These are phyloP conservation scores for Metschnikowia noctiluminum DNA, from an alignment of 805 yeast genomes.

Conservation along the genomic window DNA sequence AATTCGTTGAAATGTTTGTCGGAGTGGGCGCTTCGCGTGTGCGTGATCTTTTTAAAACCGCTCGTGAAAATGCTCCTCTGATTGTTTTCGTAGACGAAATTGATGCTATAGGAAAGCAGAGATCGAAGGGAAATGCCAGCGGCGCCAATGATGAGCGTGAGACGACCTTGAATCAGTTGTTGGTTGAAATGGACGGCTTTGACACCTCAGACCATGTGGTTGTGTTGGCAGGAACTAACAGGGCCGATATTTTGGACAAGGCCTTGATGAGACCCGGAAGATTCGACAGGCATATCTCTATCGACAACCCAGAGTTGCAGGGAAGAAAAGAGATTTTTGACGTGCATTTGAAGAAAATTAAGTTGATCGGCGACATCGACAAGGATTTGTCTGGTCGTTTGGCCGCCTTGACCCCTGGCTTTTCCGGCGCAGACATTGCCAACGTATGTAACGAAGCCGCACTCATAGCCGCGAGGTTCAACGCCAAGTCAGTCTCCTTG, in stretches of 20 bases:
- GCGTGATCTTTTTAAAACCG: slow-evolving; percentile 89
- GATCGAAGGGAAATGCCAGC: slow-evolving; percentile 60
- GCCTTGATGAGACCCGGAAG: slow-evolving; percentile 97
- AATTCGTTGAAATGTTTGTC: slow-evolving; percentile 97
- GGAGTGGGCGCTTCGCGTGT: slow-evolving; percentile 99
- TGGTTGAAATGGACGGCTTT: slow-evolving; percentile 99
- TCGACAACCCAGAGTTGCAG: slow-evolving; percentile 91
- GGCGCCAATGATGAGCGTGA: slow-evolving; percentile 97
- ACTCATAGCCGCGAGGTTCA: slow-evolving; percentile 86
- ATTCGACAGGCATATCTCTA: slow-evolving; percentile 87
- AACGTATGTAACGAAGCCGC: slow-evolving; percentile 98
- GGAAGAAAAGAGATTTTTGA: slow-evolving; percentile 91
- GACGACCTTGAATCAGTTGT: slow-evolving; percentile 88
- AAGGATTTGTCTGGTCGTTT: slow-evolving; percentile 71
- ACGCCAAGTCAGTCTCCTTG: slow-evolving; percentile 59
- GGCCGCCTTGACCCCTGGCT: slow-evolving; percentile 96
- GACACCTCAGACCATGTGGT: slow-evolving; percentile 88
- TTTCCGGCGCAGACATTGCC: slow-evolving; percentile 97
- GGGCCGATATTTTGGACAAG: slow-evolving; percentile 88
- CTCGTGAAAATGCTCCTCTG: slow-evolving; percentile 91
- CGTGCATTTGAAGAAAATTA: slow-evolving; percentile 78
- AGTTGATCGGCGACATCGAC: slow-evolving; percentile 45
- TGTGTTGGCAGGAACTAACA: slow-evolving; percentile 95
- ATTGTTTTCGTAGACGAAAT: slow-evolving; percentile 96
- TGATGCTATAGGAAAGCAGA: slow-evolving; percentile 95